Conservation (phyloP, 1,284 basidiomycete genomes). For the Singerocomus rubriflavus region DNA sequence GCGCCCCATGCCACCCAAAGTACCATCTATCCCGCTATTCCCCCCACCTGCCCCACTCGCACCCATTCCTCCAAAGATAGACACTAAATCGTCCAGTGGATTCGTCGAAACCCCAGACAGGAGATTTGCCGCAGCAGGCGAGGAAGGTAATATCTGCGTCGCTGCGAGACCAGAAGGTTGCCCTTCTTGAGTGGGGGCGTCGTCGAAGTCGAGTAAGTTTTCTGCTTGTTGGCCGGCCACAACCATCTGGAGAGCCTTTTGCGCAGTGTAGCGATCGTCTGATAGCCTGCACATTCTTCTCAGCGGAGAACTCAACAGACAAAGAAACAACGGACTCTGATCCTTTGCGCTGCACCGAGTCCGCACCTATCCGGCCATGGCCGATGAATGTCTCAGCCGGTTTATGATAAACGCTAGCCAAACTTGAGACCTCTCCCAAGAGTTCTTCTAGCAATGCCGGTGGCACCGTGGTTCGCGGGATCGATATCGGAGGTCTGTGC, state of each 20-base stretch:
- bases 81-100: constrained; percentile 88
- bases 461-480: constrained; percentile 88
- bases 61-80: constrained; percentile 70
- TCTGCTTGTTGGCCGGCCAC: constrained; percentile 89
- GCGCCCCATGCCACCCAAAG: constrained; percentile 14
- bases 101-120: constrained; percentile 74
- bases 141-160: constrained; percentile 65
- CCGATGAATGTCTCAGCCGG: constrained; percentile 91
- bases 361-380: constrained; percentile 79
- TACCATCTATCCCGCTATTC: constrained; percentile 1
- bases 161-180: constrained; percentile 71
- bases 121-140: constrained; percentile 68
- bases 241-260: constrained; percentile 87
- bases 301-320: constrained; percentile 3
- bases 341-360: constrained; percentile 72
- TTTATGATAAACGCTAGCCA: constrained; percentile 95
- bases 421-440: constrained; percentile 79
- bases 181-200: constrained; percentile 55
- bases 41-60: constrained; percentile 11
- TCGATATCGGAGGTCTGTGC: constrained; percentile 87
- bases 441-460: constrained; percentile 93
- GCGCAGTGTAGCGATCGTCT: constrained; percentile 67
- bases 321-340: constrained; percentile 59
- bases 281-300: constrained; percentile 35
- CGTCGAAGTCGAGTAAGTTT: constrained; percentile 93